These are phyloP conservation scores for Penstemon davidsonii DNA, from an alignment of 257 asterid species.

Conservation along the genomic window DNA sequence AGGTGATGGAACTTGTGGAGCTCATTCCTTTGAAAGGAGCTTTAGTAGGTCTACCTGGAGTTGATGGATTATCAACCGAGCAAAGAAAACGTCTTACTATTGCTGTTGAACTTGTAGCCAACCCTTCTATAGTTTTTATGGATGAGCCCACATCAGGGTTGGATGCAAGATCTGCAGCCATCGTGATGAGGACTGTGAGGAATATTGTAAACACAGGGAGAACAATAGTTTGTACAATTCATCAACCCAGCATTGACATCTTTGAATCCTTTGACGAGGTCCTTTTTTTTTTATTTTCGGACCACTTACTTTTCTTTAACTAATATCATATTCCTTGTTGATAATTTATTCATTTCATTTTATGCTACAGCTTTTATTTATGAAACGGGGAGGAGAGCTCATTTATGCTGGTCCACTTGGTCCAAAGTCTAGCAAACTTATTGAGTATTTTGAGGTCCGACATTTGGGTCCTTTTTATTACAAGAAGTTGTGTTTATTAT, in stretches of 20 bases:
- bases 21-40: slow-evolving; percentile 78
- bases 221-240: slow-evolving; percentile 96
- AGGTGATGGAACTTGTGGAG: slow-evolving; percentile 97
- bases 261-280: slow-evolving; percentile 99
- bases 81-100: slow-evolving; percentile 93
- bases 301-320: neutral
- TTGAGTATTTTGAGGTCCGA: slow-evolving; percentile 84
- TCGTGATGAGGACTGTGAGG: slow-evolving; percentile 97
- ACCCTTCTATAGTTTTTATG: slow-evolving; percentile 92
- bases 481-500: slow-evolving; percentile 14
- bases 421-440: slow-evolving; percentile 71
- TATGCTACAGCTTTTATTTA: slow-evolving; percentile 71
- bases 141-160: slow-evolving; percentile 97
- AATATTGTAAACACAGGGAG: slow-evolving; percentile 93
- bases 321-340: slow-evolving; percentile 21
- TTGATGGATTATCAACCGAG: slow-evolving; percentile 91
- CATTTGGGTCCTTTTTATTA: slow-evolving; percentile 18
- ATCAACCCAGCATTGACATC: slow-evolving; percentile 96
- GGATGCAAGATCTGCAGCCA: slow-evolving; percentile 98
- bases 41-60: slow-evolving; percentile 90
- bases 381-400: slow-evolving; percentile 97
- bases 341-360: slow-evolving; percentile 28
- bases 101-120: slow-evolving; percentile 94
- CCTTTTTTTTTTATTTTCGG: slow-evolving; percentile 19
- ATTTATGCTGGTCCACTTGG: slow-evolving; percentile 95